phyloP scores from a whole-genome alignment of 2,329 filamentous ascomycete species.

The Cordyceps fumosorosea region DNA sequence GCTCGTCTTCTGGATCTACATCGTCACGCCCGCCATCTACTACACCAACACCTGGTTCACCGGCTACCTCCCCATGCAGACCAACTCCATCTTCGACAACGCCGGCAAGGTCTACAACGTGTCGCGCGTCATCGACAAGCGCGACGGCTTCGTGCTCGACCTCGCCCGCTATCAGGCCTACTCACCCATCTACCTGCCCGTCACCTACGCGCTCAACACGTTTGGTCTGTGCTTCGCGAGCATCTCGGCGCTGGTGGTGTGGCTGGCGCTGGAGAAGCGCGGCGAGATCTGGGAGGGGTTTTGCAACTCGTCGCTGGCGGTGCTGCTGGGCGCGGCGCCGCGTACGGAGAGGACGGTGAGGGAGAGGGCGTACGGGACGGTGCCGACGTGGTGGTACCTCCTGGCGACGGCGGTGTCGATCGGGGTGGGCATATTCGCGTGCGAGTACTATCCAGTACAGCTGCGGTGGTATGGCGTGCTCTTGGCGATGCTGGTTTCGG shows the following conservation, averaged over 20 bases:
- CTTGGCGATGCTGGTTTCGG: constrained; percentile 22
- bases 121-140: constrained; percentile 38
- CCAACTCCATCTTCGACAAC: constrained; percentile 48
- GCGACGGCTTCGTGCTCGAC: constrained; percentile 35
- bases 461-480: constrained; percentile 27
- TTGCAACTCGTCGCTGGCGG: constrained; percentile 11
- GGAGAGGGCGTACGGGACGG: constrained; percentile 14
- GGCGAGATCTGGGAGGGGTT: constrained; percentile 17
- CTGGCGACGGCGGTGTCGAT: constrained; percentile 17
- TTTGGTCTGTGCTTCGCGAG: constrained; percentile 49
- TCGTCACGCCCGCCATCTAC: constrained; percentile 37
- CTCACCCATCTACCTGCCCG: constrained; percentile 42
- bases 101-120: constrained; percentile 43
- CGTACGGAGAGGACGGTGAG: constrained; percentile 13
- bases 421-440: constrained; percentile 23
- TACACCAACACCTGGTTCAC: constrained; percentile 45
- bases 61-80: constrained; percentile 45
- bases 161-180: constrained; percentile 42
- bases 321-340: neutral
- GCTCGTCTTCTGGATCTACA: constrained; percentile 41
- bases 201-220: constrained; percentile 37
- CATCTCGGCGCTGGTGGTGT: constrained; percentile 32
- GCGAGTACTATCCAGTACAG: constrained; percentile 26
- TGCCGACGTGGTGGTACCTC: constrained; percentile 24
- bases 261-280: constrained; percentile 26